Base-by-base conservation (phyloP, 352 stramenopile species). In the Elongisporangium anandrum region DNA sequence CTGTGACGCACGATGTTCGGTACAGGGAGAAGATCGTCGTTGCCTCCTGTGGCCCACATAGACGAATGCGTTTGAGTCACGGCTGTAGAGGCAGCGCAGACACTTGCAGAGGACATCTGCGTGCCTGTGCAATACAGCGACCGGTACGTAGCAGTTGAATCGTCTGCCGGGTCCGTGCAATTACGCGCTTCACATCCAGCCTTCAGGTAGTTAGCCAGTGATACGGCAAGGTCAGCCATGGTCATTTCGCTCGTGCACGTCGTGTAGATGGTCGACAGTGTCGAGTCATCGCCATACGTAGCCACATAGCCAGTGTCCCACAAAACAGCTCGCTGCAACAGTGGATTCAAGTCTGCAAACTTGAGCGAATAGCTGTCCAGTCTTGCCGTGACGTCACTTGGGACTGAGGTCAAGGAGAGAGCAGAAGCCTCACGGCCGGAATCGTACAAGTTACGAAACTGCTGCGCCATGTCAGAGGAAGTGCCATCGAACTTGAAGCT, bases 281-380 rank as follows among this genome's bases (percentile, higher is more conserved):
- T 49, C 10, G 21, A 51, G 41, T 50, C 54, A 34, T 64, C 55
- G 26, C 62, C n/a, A 13, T 21, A 55, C 4, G 57, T 56, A 1
- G 57, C 7, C 15, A 60, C 56, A 58, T 77, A 79, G 17, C 71
- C 71, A 13, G 48, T 52, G n/a, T 77, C 68, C 71, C 71, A 79
- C 3, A 69, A 23, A 0, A 65, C 47, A 13, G 63, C 63, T 16
- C 52, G 58, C 21, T 69, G 63, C 48, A 64, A 29, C 0, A 66
- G 52, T 4, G 49, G 26, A 1, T 49, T 24, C 7, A 65, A 45
- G 0, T n/a, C 20, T 16, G 49, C 53, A 38, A 65, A 65, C 12
- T 3, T 39, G 10, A 62, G 50, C 20, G 57, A 62, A 17, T 34
- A 56, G 54, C 52, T 64, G 9, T 55, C 59, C 54, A 87, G 60